Conservation (phyloP, 2,329 filamentous ascomycete genomes). For the Clarireedia homoeocarpa region DNA sequence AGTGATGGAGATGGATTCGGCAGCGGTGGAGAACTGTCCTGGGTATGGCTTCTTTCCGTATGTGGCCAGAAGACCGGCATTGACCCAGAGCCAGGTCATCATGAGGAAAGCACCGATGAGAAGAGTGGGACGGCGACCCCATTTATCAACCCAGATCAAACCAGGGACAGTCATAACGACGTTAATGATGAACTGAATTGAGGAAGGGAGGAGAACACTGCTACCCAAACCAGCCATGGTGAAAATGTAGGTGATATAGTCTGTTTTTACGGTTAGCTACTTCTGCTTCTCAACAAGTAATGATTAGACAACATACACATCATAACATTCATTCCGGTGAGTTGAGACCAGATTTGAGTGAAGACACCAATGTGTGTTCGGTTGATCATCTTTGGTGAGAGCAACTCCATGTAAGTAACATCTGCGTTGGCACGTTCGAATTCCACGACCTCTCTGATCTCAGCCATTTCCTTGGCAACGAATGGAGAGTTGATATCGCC, state of each 20-base stretch:
- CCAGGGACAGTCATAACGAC: slow-evolving; percentile 72
- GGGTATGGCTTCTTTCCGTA: slow-evolving; percentile 32
- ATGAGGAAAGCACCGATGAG: slow-evolving; percentile 43
- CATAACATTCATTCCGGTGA: slow-evolving; percentile 73
- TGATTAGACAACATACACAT: slow-evolving; percentile 54
- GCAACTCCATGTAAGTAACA: slow-evolving; percentile 63
- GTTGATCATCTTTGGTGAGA: slow-evolving; percentile 67
- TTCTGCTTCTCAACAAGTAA: slow-evolving; percentile 33
- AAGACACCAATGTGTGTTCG: slow-evolving; percentile 64
- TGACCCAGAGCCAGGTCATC: slow-evolving; percentile 37
- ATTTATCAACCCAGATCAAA: slow-evolving; percentile 65
- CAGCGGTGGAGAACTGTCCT: slow-evolving; percentile 32
- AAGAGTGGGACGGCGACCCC: slow-evolving; percentile 63
- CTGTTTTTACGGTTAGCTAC: background rate
- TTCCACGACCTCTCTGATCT: slow-evolving; percentile 70
- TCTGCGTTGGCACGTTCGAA: slow-evolving; percentile 64
- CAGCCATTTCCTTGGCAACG: slow-evolving; percentile 59
- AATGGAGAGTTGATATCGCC: slow-evolving; percentile 58
- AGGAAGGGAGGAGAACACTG: slow-evolving; percentile 54
- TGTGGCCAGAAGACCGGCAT: slow-evolving; percentile 38
- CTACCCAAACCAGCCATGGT: slow-evolving; percentile 60
- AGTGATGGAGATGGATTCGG: slow-evolving; percentile 40
- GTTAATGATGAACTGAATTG: slow-evolving; percentile 73
- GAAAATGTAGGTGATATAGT: slow-evolving; percentile 49
- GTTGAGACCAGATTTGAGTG: slow-evolving; percentile 68